Evolutionary conservation across 768 basidiomycete genomes (phyloP).

Genomic region (Rickenella mellea): DNA sequence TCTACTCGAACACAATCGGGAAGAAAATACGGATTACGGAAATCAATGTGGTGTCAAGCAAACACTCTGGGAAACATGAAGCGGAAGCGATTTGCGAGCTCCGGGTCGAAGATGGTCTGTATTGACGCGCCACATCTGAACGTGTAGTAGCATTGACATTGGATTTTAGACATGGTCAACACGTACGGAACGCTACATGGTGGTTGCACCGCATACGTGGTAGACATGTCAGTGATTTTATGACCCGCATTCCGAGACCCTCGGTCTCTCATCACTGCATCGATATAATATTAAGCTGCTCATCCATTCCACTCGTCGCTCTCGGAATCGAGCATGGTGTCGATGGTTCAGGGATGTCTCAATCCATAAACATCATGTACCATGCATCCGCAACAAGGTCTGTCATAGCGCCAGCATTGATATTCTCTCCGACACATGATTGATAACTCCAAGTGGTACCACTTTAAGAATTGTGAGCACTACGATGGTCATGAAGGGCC

Average conservation of each 20-base stretch:
- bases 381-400: constrained; percentile 32
- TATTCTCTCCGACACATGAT: constrained; percentile 2
- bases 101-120: constrained; percentile 23
- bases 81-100: constrained; percentile 32
- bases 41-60: constrained; percentile 23
- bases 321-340: constrained; percentile 29
- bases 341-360: constrained; percentile 38
- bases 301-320: constrained; percentile 30
- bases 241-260: no score
- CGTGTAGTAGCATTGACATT: background rate
- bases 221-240: background rate
- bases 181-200: background rate
- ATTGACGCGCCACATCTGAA: background rate
- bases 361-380: constrained; percentile 42
- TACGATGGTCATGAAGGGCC: constrained; percentile 31
- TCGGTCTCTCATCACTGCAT: background rate
- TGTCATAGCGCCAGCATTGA: no score
- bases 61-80: constrained; percentile 5
- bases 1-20: constrained; percentile 30
- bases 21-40: constrained; percentile 26
- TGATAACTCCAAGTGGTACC: constrained; percentile 24
- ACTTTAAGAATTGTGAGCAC: constrained; percentile 32
- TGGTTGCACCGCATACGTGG: background rate
- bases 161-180: background rate
- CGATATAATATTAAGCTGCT: constrained; percentile 25